These are phyloP conservation scores for Crithidia bombi DNA, from an alignment of 208 protist species.

Conservation along the genomic window DNA sequence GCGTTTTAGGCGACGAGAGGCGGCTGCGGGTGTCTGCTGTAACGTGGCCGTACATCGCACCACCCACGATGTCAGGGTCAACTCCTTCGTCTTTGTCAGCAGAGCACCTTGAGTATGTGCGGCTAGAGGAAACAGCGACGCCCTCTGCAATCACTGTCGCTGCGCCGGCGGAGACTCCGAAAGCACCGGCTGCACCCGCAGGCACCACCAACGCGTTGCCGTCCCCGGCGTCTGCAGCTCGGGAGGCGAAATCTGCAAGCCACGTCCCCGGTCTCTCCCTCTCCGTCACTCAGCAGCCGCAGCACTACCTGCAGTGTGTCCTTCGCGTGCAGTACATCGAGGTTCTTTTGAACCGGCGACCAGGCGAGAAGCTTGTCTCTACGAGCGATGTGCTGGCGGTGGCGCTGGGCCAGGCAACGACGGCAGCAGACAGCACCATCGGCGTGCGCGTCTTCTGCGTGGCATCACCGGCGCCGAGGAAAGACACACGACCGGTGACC, in stretches of 20 bases:
- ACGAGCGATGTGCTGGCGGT: constrained; percentile 59
- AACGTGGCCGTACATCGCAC: constrained; percentile 24
- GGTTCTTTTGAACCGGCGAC: constrained; percentile 46
- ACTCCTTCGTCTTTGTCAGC: neutral
- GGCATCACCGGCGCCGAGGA: neutral
- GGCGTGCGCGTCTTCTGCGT: constrained; percentile 60
- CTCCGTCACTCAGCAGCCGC: constrained; percentile 19
- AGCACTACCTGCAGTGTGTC: constrained; percentile 36
- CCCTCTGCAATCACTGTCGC: neutral
- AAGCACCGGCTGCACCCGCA: neutral
- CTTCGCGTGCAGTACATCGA: constrained; percentile 55
- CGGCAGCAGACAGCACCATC: constrained; percentile 23
- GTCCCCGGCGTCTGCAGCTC: neutral
- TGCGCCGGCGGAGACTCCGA: neutral
- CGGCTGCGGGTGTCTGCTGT: constrained; percentile 28
- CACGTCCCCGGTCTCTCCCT: constrained; percentile 14
- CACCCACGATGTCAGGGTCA: neutral
- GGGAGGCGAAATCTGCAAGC: constrained; percentile 2
- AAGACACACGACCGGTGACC: neutral
- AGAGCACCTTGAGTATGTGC: neutral
- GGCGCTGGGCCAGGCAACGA: constrained; percentile 47
- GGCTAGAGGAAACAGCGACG: neutral
- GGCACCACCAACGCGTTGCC: neutral
- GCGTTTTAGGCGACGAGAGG: neutral
- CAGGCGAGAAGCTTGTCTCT: constrained; percentile 33